Conservation (phyloP, 495 filamentous ascomycete genomes). For the Penicillium alfredii region DNA sequence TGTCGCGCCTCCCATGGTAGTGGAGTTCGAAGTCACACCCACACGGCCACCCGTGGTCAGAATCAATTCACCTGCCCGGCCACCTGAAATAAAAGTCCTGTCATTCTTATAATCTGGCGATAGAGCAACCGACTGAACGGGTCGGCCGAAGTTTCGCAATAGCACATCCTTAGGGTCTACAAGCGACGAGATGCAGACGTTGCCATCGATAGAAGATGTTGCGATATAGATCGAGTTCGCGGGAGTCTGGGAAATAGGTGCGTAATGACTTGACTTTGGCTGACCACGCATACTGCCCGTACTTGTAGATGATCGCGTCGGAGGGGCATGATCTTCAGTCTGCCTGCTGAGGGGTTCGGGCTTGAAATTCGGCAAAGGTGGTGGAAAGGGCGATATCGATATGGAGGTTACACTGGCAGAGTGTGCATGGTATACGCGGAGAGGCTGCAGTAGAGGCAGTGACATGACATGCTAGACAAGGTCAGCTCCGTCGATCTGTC, state of each 20-base stretch:
- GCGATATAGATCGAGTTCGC: conserved; percentile 89
- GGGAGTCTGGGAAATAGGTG: conserved; percentile 54
- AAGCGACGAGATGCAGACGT: conserved; percentile 82
- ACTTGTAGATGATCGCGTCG: conserved; percentile 38
- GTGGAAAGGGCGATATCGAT: conserved; percentile 86
- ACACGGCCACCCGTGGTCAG: conserved; percentile 76
- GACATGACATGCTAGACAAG: conserved; percentile 70
- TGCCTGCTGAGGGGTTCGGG: conserved; percentile 45
- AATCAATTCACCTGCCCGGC: conserved; percentile 80
- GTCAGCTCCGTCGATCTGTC: conserved; percentile 15
- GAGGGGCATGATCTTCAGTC: conserved; percentile 40
- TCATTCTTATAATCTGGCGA: conserved; percentile 91
- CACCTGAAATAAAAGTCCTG: conserved; percentile 80
- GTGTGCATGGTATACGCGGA: conserved; percentile 86
- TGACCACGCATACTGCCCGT: conserved; percentile 47
- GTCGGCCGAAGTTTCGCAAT: conserved; percentile 86
- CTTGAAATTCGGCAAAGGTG: conserved; percentile 57
- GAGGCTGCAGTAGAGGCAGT: conserved; percentile 67
- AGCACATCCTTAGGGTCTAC: conserved; percentile 75
- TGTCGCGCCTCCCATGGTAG: conserved; percentile 69
- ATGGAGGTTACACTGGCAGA: conserved; percentile 82
- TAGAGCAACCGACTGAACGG: conserved; percentile 80
- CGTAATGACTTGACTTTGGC: conserved; percentile 38
- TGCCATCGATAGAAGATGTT: conserved; percentile 90
- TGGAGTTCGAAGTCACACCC: conserved; percentile 72